Base-by-base conservation (phyloP, 768 basidiomycete genomes). In the Cantharellus anzutake region DNA sequence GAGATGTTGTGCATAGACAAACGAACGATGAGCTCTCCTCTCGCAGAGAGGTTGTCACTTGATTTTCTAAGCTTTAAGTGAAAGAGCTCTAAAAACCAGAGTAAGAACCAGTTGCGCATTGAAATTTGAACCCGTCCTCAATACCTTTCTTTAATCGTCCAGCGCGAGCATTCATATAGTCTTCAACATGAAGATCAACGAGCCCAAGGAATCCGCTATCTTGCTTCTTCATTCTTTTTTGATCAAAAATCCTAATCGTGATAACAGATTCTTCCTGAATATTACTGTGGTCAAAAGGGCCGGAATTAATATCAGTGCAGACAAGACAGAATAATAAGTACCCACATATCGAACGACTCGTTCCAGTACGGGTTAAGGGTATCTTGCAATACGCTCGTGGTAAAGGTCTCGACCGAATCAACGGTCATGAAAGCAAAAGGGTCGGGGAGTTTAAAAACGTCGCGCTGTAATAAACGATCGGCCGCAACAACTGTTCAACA, bases 201-300 rank as follows among this genome's bases (percentile, higher is more conserved):
- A 98, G 94, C 41, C 96, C 96, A 59, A 99, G 75, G 71, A 99
- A 99, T 2, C 96, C 96, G 69, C 98, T 94, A 70, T 99, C 96
- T 67, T 84, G 83, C 72, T 87, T 79, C 77, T 99, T 99, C 75
- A 98, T 97, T 73, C 98, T 99, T 71, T 90, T 83, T 72, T 98
- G 94, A 73, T 99, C 96, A 65, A 98, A 98, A 66, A 98, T 96
- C 73, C 98, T 96, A 1, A 98, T 92, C 3, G 91, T 90, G 61
- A 99, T 80, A 53, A 98, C 88, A 16, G 93, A 97, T n/a, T 87
- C 89, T 65, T 99, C 96, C 70, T 92, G 93, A 68, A 96, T 93
- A 57, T 80, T 87, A 65, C 93, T 97, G 65, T 37, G 59, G 60
- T 39, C 39, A 38, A 53, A 48, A 56, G 7, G 39, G n/a, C 40